Base-by-base conservation (phyloP, 2,329 filamentous ascomycete species). In the Exophiala sp. region DNA sequence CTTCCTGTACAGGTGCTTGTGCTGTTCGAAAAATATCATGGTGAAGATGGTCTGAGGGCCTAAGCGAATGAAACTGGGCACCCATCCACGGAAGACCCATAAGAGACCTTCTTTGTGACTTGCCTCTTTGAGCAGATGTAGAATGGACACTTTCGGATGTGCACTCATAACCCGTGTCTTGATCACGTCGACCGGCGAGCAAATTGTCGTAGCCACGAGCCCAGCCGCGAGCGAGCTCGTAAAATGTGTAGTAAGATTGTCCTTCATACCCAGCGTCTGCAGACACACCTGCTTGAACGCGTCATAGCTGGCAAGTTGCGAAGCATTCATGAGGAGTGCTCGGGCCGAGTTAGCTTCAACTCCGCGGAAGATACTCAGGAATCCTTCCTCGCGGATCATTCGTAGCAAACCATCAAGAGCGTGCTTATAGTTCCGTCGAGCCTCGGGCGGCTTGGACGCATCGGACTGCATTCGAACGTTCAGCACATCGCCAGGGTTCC, bases 391-490 rank as follows among this genome's bases (percentile, higher is more conserved):
- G 48, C 84, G 79, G n/a, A 83, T 78, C 87, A 97, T 95, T 58
- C 88, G 82, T 21, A 86, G 71, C 62, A 97, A 75, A 22, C 93
- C 93, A 65, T 97, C 84, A 41, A 96, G 68, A 2, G 90, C 93
- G 67, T 97, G 80, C 57, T 82, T 84, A 73, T 98, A 98, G 69
- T 95, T 93, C 49, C 91, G 80, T 41, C 88, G 82, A 63, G 94
- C 74, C 3, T 77, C 77, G 1, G 71, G 63, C 0, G 89, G 86
- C 1, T 96, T 80, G 0, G 88, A 82, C 2, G 86, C 83, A 62
- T 85, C 93, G 70, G 95, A 88, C 72, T 98, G 93, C 93, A 98
- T 98, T 59, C 93, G 88, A 43, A 98, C 93, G 70, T 98, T 98
- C 63, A 96, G 77, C 27, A 98, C 89, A 67, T 98, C 93, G 58